phyloP scores from a whole-genome alignment of 2,329 filamentous ascomycete species.

The Dryadomyces quercus-mongolicae region DNA sequence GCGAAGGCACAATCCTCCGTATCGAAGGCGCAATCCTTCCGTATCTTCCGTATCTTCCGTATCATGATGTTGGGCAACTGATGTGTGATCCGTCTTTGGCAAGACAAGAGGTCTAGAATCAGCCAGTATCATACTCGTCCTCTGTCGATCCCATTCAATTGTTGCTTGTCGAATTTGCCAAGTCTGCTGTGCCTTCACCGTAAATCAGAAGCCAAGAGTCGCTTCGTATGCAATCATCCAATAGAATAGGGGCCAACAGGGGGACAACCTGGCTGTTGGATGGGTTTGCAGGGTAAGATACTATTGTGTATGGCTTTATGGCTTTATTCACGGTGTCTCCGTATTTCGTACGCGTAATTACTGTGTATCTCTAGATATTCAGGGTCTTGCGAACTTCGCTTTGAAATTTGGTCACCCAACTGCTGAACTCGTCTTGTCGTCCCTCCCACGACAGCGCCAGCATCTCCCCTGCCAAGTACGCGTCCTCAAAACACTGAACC shows the following conservation, averaged over 20 bases:
- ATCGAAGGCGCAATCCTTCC: too few species aligned
- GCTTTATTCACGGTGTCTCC: too few species aligned
- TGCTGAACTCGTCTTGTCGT: slow-evolving; percentile 61
- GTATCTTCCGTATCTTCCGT: too few species aligned
- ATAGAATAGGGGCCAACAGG: background rate
- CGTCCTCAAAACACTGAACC: slow-evolving; percentile 47
- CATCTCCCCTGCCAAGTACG: slow-evolving; percentile 42
- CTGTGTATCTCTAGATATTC: background rate
- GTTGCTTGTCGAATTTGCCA: too few species aligned
- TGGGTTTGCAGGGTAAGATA: too few species aligned
- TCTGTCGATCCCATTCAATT: too few species aligned
- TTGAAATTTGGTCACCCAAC: slow-evolving; percentile 56
- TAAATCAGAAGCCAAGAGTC: background rate
- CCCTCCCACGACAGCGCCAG: slow-evolving; percentile 50
- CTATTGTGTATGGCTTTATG: too few species aligned
- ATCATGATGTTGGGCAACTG: too few species aligned
- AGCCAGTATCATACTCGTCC: too few species aligned
- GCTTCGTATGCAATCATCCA: background rate
- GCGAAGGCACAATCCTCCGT: too few species aligned
- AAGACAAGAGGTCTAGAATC: too few species aligned
- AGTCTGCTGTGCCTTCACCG: background rate
- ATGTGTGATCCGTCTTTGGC: too few species aligned
- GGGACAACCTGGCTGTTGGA: background rate
- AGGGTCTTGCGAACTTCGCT: slow-evolving; percentile 5
- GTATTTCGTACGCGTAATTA: background rate